A percentile compares a stretch with the other conserved stretches of the same genome.
phyloP scores from a whole-genome alignment of 805 yeast species.

The Candida orba region DNA sequence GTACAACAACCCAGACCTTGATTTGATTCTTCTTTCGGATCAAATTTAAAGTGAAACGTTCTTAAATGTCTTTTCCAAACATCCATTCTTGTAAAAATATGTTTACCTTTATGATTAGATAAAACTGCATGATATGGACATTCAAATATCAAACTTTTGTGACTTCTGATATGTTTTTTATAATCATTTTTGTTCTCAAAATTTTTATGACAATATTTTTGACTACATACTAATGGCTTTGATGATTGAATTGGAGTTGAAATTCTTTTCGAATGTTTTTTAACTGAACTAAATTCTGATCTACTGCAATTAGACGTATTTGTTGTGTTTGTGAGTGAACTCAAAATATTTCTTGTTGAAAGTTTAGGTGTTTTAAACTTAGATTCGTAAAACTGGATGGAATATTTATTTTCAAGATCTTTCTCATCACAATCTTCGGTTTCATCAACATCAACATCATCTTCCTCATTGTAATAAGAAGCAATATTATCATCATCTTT shows the following conservation, averaged over 20 bases:
- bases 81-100: constrained; percentile 67
- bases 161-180: constrained; percentile 7
- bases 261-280: constrained; percentile 1
- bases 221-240: constrained; percentile 1
- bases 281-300: neutral
- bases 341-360: too few relatives aligned
- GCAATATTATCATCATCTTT: constrained; percentile 2
- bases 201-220: constrained; percentile 2
- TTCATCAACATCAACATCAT: neutral
- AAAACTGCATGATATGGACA: constrained; percentile 8
- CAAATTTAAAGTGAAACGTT: constrained; percentile 48
- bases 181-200: constrained; percentile 6
- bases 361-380: too few relatives aligned
- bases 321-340: too few relatives aligned
- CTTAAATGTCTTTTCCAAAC: constrained; percentile 67
- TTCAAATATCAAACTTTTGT: constrained; percentile 2
- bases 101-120: constrained; percentile 64
- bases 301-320: too few relatives aligned
- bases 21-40: constrained; percentile 23
- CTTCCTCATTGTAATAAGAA: constrained; percentile 1
- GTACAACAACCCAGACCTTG: constrained; percentile 57
- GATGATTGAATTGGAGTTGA: neutral
- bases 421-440: neutral
- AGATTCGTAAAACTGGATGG: neutral
- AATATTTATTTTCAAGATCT: neutral